Base-by-base conservation (phyloP, 2,329 filamentous ascomycete genomes). In the Trichoderma arundinaceum region DNA sequence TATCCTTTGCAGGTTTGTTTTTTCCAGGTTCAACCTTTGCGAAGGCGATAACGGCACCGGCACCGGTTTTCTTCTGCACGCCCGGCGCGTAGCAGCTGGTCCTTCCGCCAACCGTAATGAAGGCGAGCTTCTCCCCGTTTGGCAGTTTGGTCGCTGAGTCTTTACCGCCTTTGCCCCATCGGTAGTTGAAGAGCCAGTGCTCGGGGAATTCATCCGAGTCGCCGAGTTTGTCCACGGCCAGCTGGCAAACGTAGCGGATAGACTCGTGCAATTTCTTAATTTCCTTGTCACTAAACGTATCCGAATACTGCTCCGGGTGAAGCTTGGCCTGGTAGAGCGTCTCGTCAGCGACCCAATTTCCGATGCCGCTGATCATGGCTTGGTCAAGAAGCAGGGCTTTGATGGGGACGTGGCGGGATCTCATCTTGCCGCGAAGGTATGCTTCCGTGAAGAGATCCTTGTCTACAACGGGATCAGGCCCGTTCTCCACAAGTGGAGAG, bases 331-430 rank as follows among this genome's bases (percentile, higher is more conserved):
- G 90, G 73, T 94, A 99, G 59, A 99, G 81, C 7, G 97, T 89
- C 76, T 99, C 95, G 74, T 99, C 95, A 0, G 90, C 93, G 62
- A 99, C 94, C 94, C 94, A 99, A 74, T 98, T 98, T 0, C 95
- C 95, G 68, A 99, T 92, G 7, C 95, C 95, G 72, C 91, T 95
- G 68, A 98, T 91, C 75, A 91, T 91, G 17, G 88, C 84, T 77
- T 99, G 95, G 74, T 98, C 92, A 3, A 98, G 83, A 12, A 99
- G 81, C 19, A 97, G 82, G 0, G 93, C 92, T 76, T 98, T 98
- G 69, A 98, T 86, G 0, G 94, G 94, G 0, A 97, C 91, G 72
- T 87, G 92, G 63, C 94, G 93, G 65, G 84, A 87, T 57, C 79
- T 82, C 80, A 97, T 82, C 76, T 92, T 91, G 64, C 82, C 77